Percentiles rank a stretch among this genome's conserved stretches.
phyloP scores from a whole-genome alignment of 305 asterid genomes.

The Fraxinus baroniana region DNA sequence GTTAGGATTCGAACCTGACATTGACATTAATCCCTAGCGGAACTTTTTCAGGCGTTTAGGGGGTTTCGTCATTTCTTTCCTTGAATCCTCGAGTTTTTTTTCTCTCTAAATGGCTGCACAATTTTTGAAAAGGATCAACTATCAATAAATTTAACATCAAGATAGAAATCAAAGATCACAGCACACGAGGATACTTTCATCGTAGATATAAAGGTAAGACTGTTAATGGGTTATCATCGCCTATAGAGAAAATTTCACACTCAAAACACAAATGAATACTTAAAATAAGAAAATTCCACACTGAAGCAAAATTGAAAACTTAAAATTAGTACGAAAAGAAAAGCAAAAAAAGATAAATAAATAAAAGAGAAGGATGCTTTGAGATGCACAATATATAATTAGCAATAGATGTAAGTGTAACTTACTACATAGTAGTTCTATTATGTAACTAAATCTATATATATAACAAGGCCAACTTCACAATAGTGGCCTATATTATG shows the following conservation, averaged over 20 bases:
- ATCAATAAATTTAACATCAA: background rate
- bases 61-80: conserved; percentile 57
- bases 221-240: background rate
- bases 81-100: conserved; percentile 47
- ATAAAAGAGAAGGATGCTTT: background rate
- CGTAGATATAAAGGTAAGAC: background rate
- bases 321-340: background rate
- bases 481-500: background rate
- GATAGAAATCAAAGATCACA: background rate
- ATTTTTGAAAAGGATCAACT: background rate
- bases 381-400: background rate
- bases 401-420: background rate
- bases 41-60: conserved; percentile 56
- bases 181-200: background rate
- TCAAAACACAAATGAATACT: background rate
- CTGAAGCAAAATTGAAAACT: background rate
- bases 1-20: conserved; percentile 9
- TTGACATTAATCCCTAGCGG: conserved; percentile 37
- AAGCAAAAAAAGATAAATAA: too few relatives aligned
- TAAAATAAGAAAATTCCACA: background rate
- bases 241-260: background rate
- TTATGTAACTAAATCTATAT: background rate
- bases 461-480: background rate
- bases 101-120: conserved; percentile 56
- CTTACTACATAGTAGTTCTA: background rate